Conservation (phyloP, 2,329 filamentous ascomycete genomes). For the Tolypocladium inflatum region DNA sequence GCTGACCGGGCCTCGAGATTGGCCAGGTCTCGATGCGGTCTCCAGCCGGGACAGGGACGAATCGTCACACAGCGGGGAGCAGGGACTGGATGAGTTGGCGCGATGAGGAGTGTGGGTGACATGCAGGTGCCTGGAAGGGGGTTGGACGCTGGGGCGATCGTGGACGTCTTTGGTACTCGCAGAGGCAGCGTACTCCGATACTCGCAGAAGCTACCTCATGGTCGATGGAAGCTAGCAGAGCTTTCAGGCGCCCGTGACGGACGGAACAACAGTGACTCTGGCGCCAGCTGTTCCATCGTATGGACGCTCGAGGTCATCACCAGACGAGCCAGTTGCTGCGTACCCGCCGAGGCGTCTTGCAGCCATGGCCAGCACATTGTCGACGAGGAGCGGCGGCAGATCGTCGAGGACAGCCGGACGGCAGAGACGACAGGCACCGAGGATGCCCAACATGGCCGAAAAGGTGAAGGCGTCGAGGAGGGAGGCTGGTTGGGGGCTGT, state of each 20-base stretch:
- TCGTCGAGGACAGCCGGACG: background rate
- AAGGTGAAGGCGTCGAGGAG: background rate
- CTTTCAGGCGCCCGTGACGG: too few relatives aligned
- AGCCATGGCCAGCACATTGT: background rate
- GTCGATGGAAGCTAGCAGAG: background rate
- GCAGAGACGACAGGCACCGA: background rate
- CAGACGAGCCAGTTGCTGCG: background rate
- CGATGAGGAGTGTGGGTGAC: constrained; percentile 12
- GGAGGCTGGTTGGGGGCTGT: constrained; percentile 2
- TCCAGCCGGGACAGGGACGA: constrained; percentile 12
- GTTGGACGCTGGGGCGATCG: background rate
- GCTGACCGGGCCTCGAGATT: constrained; percentile 43
- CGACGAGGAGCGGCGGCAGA: background rate
- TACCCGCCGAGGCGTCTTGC: background rate
- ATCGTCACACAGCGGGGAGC: constrained; percentile 15
- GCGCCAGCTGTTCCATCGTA: background rate
- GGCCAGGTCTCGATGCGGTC: constrained; percentile 26
- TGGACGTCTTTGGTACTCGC: background rate
- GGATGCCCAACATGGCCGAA: background rate
- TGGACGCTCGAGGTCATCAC: background rate
- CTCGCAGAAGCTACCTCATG: too few relatives aligned
- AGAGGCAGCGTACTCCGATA: background rate
- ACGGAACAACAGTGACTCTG: background rate
- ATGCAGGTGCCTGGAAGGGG: constrained; percentile 6
- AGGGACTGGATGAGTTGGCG: constrained; percentile 11